Evolutionary conservation across 306 rosid genomes (phyloP), one percentile per base, ranked within the genome.

Genomic region (Styphnolobium japonicum): DNA sequence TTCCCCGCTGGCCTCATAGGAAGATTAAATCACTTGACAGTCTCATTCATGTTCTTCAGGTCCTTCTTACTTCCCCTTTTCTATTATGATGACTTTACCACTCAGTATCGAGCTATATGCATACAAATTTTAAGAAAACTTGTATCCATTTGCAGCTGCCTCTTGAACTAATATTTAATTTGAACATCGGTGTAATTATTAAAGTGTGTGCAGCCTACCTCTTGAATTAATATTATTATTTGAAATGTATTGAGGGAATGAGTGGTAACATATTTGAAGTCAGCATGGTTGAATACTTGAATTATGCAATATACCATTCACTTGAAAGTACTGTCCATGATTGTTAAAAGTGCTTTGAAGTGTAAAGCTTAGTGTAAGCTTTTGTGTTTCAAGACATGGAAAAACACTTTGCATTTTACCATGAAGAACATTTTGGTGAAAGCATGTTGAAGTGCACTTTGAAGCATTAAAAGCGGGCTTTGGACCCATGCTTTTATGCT

Each of bases 1-100:
- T 94, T 78, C 92, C 91, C 34, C 94, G 98, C 67, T 94, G 98
- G 96, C 98, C 97, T 45, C 98, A 94, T 81, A 88, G 98, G 85
- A 94, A 94, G 85, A 90, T 94, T 71, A 94, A 90, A 86, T 94
- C 98, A 10, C 93, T 94, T 12, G 97, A 90, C 75, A 60, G 88
- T 86, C 97, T 94, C 88, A 94, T 94, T 67, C 90, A 80, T 51
- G 93, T 88, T 87, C 97, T 94, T 76, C 94, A 94, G 97, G 98
- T 92, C 70, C 45, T 82, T 83, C 76, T 78, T 75, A 53, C 55
- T 61, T 18, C 10, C 63, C 66, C 51, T 78, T 46, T 57, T 74
- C 36, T 23, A 22, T 23, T 45, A 19, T 65, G 46, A 75, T 40
- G 62, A 75, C 71, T 67, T 84, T 60, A 36, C 34, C 51, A 23